A percentile compares a stretch with the other conserved stretches of the same genome.
Conservation (phyloP, 129 eudicot genomes). For the Daucus carota region DNA sequence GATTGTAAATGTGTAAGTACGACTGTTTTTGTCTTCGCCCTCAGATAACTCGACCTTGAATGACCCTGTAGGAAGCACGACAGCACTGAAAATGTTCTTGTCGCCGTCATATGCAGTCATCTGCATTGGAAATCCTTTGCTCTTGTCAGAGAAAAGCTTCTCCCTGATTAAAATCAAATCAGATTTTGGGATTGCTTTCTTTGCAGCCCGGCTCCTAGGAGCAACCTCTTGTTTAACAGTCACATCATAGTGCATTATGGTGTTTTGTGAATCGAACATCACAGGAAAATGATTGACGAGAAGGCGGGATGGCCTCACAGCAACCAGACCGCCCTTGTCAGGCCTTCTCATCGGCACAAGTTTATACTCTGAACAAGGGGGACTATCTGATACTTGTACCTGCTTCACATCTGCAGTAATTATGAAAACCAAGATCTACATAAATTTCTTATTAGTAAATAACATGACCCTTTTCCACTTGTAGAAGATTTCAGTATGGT, state of each 20-base stretch:
- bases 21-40: constrained; percentile 25
- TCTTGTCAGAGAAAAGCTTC: constrained; percentile 27
- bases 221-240: constrained; percentile 29
- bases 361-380: neutral
- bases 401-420: neutral
- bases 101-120: constrained; percentile 68
- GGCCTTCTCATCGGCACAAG: constrained; percentile 51
- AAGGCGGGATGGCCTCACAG: constrained; percentile 22
- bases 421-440: neutral
- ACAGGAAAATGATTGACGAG: constrained; percentile 61
- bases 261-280: constrained; percentile 25
- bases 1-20: constrained; percentile 33
- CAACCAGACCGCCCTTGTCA: constrained; percentile 35
- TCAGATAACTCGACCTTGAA: constrained; percentile 35
- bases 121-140: constrained; percentile 28
- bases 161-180: constrained; percentile 29
- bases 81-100: constrained; percentile 57
- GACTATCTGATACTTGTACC: neutral
- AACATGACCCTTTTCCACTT: neutral
- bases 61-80: constrained; percentile 32
- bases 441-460: neutral
- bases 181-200: constrained; percentile 28
- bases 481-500: neutral
- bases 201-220: constrained; percentile 15
- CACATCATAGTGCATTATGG: constrained; percentile 42